Conservation (phyloP, 176 grass and related monocot species). For the Eremochloa ophiuroides region DNA sequence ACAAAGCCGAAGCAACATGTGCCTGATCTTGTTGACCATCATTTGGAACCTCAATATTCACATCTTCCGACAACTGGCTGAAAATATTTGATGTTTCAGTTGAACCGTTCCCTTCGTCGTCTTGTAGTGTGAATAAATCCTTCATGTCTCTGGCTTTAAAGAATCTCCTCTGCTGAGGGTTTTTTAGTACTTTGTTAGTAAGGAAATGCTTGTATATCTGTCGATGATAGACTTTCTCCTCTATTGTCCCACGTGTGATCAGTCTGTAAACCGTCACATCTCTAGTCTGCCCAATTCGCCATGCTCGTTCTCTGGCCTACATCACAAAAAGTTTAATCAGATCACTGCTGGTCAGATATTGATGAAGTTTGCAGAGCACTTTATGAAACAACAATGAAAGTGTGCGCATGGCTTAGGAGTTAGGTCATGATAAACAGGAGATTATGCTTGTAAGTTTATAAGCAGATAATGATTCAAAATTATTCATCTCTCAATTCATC, state of each 20-base stretch:
- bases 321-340: constrained; percentile 28
- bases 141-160: constrained; percentile 97
- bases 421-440: background rate
- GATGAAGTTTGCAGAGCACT: background rate
- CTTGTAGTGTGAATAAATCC: constrained; percentile 86
- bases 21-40: constrained; percentile 14
- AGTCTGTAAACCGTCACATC: constrained; percentile 89
- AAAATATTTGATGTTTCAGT: constrained; percentile 96
- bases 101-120: constrained; percentile 33
- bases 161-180: constrained; percentile 83
- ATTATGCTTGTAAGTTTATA: constrained; percentile 24
- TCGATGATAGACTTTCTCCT: constrained; percentile 92
- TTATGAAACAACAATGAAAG: background rate
- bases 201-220: constrained; percentile 98
- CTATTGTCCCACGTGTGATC: constrained; percentile 90
- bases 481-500: constrained; percentile 1
- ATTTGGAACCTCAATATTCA: constrained; percentile 51
- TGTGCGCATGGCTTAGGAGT: background rate
- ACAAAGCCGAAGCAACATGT: background rate
- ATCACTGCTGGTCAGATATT: constrained; percentile 1
- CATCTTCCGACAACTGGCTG: constrained; percentile 58
- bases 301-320: constrained; percentile 93
- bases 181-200: constrained; percentile 89
- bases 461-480: background rate
- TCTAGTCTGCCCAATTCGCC: constrained; percentile 83